Conservation (phyloP, 257 asterid species). For the Leonotis leonurus region DNA sequence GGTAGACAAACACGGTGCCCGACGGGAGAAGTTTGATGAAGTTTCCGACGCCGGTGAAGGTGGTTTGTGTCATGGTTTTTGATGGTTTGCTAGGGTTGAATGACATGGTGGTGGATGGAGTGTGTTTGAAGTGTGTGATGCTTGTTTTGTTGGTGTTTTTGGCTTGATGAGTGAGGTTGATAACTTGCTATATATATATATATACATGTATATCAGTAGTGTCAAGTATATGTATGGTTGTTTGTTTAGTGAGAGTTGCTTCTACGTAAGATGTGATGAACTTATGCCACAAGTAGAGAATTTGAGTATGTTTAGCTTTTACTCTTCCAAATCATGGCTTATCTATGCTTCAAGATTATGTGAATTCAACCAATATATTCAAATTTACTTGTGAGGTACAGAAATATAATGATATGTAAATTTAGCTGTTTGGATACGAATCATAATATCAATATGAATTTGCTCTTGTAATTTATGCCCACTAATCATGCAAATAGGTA, state of each 20-base stretch:
- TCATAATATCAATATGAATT: too few relatives aligned
- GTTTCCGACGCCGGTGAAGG: slow-evolving; percentile 54
- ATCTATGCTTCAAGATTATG: slow-evolving; percentile 5
- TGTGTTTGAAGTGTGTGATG: background rate
- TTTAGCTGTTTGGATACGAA: too few relatives aligned
- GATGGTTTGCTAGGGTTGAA: slow-evolving; percentile 14
- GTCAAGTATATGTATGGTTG: background rate
- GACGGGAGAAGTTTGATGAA: slow-evolving; percentile 68
- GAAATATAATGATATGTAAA: too few relatives aligned
- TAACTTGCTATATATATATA: too few relatives aligned
- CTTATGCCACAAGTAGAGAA: slow-evolving; percentile 9
- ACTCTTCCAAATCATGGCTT: background rate
- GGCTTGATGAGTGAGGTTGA: background rate
- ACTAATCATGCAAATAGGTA: too few relatives aligned
- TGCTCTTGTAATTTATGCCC: too few relatives aligned
- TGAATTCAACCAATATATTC: background rate
- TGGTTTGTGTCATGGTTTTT: slow-evolving; percentile 20
- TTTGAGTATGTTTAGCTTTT: slow-evolving; percentile 1
- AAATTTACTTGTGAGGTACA: too few relatives aligned
- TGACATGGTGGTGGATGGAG: slow-evolving; percentile 21
- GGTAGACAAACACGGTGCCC: slow-evolving; percentile 58
- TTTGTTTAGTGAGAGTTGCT: slow-evolving; percentile 21
- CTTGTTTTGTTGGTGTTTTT: background rate
- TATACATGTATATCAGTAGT: too few relatives aligned
- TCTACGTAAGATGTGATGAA: slow-evolving; percentile 23